phyloP scores from a whole-genome alignment of 768 basidiomycete species.

The Hypsizygus marmoreus region DNA sequence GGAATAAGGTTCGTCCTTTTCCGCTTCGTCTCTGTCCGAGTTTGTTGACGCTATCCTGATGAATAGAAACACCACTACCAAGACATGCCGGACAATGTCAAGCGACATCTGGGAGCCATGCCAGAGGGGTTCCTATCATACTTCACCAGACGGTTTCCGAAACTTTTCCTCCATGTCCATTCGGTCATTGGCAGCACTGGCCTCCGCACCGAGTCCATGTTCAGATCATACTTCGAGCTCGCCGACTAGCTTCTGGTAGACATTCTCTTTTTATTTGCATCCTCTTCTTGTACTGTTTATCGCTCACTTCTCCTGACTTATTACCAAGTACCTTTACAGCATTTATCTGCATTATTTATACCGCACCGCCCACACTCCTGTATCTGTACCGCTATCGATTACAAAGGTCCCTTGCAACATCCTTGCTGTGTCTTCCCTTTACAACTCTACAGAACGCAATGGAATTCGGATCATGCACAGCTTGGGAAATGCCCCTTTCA shows the following conservation, averaged over 20 bases:
- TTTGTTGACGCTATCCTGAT: neutral
- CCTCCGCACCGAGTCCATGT: constrained; percentile 87
- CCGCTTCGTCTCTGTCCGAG: neutral
- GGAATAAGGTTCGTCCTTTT: constrained; percentile 79
- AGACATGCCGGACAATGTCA: constrained; percentile 91
- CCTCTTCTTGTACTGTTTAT: constrained; percentile 9
- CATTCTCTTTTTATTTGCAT: neutral
- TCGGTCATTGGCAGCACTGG: constrained; percentile 71
- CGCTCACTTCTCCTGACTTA: neutral
- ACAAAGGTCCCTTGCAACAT: too few relatives aligned
- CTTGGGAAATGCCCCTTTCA: too few relatives aligned
- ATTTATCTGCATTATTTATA: constrained; percentile 15
- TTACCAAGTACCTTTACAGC: neutral
- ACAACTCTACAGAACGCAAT: too few relatives aligned
- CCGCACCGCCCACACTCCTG: too few relatives aligned
- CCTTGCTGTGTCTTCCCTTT: too few relatives aligned
- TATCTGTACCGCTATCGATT: too few relatives aligned
- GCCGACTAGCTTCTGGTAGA: constrained; percentile 23
- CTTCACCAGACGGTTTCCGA: constrained; percentile 92
- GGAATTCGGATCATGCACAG: too few relatives aligned
- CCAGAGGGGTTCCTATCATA: constrained; percentile 92
- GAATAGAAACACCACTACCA: constrained; percentile 98
- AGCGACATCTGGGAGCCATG: constrained; percentile 85
- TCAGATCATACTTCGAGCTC: constrained; percentile 85
- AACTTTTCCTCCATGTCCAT: constrained; percentile 90